Conservation (phyloP, 345 rosid genomes). For the Citrus sp. region DNA sequence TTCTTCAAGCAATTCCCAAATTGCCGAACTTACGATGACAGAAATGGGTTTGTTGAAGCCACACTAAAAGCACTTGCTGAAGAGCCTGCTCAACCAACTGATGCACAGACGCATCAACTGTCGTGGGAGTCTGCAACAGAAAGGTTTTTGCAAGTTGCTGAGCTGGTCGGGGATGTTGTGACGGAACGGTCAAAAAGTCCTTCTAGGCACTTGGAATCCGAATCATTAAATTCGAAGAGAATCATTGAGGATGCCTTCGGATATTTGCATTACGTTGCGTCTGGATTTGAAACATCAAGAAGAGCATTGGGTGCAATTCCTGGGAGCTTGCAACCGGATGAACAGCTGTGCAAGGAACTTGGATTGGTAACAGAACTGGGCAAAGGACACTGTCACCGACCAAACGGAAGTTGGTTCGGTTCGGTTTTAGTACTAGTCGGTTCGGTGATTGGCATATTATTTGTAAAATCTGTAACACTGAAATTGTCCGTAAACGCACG, state of each 20-base stretch:
- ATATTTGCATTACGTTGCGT: constrained; percentile 57
- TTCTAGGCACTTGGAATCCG: constrained; percentile 39
- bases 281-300: constrained; percentile 74
- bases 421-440: neutral
- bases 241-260: constrained; percentile 74
- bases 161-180: constrained; percentile 26
- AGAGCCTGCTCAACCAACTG: constrained; percentile 61
- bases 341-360: constrained; percentile 71
- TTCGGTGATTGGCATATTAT: neutral
- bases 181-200: constrained; percentile 11
- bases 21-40: constrained; percentile 54
- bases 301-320: constrained; percentile 85
- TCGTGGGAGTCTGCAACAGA: constrained; percentile 94
- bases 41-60: constrained; percentile 52
- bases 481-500: neutral
- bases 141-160: constrained; percentile 58
- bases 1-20: constrained; percentile 81
- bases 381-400: neutral
- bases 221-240: constrained; percentile 38
- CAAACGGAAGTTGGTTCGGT: neutral
- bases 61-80: constrained; percentile 57
- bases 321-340: constrained; percentile 79
- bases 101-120: constrained; percentile 60
- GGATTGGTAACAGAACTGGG: constrained; percentile 43
- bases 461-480: neutral